Conservation (phyloP, 192 early-diverging fungal species). For the Gamsiella multidivaricata region DNA sequence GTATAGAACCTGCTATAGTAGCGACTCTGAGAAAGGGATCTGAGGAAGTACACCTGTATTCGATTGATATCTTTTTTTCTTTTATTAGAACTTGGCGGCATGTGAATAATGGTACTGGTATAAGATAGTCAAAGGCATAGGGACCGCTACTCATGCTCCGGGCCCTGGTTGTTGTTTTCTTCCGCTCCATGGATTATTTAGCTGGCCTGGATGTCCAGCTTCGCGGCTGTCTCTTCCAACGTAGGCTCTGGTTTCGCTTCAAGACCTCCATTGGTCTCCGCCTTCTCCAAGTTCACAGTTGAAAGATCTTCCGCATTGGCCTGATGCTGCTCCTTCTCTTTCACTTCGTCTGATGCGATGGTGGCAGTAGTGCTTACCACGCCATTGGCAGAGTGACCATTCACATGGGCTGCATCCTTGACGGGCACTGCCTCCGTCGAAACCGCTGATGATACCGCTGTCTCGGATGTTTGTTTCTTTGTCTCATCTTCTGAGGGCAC, state of each 20-base stretch:
- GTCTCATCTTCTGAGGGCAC: slow-evolving; percentile 29
- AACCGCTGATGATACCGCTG: slow-evolving; percentile 1
- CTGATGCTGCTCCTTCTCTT: no score
- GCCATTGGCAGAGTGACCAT: not conserved
- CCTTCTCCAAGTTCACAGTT: slow-evolving; percentile 1
- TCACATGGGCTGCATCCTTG: not conserved
- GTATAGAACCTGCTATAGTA: no score
- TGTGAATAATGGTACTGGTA: no score
- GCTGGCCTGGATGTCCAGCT: slow-evolving; percentile 22
- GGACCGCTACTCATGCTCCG: no score
- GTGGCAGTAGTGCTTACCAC: not conserved
- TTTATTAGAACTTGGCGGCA: no score
- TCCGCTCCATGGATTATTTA: no score
- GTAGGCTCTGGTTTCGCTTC: slow-evolving; percentile 13
- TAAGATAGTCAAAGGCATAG: no score
- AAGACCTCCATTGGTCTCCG: slow-evolving; percentile 21
- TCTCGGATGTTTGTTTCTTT: not conserved
- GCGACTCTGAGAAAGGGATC: no score
- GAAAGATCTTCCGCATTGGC: no score
- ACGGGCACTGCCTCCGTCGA: not conserved
- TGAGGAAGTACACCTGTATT: no score
- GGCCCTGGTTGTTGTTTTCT: no score
- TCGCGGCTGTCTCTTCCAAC: slow-evolving; percentile 28
- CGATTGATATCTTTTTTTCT: no score
- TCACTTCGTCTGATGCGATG: slow-evolving; percentile 4